Evolutionary conservation across 768 basidiomycete genomes (phyloP).

Genomic region (Sutorius australiensis): DNA sequence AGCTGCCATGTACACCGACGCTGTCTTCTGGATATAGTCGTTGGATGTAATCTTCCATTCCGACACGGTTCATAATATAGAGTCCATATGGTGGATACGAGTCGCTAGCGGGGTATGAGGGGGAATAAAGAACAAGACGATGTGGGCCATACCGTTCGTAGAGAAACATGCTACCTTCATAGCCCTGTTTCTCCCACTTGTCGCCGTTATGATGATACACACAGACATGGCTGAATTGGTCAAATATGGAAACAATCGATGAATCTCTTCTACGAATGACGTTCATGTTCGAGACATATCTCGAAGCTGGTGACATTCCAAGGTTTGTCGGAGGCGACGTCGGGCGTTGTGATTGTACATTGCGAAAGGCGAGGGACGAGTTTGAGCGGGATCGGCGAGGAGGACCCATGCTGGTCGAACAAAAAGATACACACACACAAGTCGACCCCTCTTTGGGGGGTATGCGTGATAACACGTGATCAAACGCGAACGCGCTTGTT

Average conservation of each 20-base stretch:
- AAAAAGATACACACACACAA: background rate
- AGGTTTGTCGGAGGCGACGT: conserved; percentile 12
- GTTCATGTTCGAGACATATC: conserved; percentile 76
- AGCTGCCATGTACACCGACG: conserved; percentile 54
- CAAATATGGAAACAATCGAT: conserved; percentile 74
- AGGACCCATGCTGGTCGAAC: conserved; percentile 1
- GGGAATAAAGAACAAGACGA: background rate
- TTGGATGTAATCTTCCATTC: conserved; percentile 73
- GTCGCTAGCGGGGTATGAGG: conserved; percentile 40
- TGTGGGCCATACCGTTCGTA: conserved; percentile 60
- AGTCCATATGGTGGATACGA: conserved; percentile 81
- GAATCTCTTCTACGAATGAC: conserved; percentile 77
- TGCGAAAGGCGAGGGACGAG: conserved; percentile 23
- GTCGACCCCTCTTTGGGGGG: conserved; percentile 21
- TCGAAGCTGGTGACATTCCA: conserved; percentile 61
- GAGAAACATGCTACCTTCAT: conserved; percentile 86
- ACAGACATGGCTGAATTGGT: conserved; percentile 87
- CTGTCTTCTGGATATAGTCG: conserved; percentile 77
- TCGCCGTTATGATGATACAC: conserved; percentile 70
- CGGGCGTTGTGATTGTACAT: background rate
- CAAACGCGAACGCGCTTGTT: conserved; percentile 37
- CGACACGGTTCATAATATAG: conserved; percentile 79
- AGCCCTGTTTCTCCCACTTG: conserved; percentile 82
- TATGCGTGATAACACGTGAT: conserved; percentile 29
- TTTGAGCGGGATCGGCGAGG: conserved; percentile 31